A percentile compares a stretch with the other conserved stretches of the same genome.
These are phyloP conservation scores for Geopyxis carbonaria DNA, from an alignment of 495 filamentous ascomycete species.

Conservation along the genomic window DNA sequence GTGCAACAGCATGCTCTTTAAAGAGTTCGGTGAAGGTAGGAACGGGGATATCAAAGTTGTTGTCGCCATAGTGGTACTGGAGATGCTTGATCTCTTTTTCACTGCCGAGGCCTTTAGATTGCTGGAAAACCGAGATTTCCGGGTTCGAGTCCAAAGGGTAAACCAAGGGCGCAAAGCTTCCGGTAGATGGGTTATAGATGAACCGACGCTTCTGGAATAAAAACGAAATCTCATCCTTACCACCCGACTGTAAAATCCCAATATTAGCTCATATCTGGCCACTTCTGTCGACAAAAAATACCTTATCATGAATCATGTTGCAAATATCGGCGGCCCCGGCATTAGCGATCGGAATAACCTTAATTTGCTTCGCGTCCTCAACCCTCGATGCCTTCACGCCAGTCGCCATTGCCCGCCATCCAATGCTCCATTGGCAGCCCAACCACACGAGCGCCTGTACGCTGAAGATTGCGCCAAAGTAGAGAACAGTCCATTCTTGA, in stretches of 20 bases:
- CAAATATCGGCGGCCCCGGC: conserved; percentile 85
- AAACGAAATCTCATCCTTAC: conserved; percentile 66
- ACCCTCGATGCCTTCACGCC: conserved; percentile 45
- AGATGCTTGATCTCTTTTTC: conserved; percentile 57
- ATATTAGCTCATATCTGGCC: neutral
- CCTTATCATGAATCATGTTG: conserved; percentile 53
- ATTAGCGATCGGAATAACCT: conserved; percentile 79
- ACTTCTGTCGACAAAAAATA: conserved; percentile 23
- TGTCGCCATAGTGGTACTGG: conserved; percentile 84
- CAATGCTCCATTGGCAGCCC: conserved; percentile 92
- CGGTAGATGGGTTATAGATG: conserved; percentile 53
- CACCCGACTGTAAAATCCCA: conserved; percentile 34
- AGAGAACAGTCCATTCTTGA: conserved; percentile 95
- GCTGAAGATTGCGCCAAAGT: conserved; percentile 70
- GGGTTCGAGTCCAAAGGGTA: conserved; percentile 78
- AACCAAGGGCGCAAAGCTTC: conserved; percentile 58
- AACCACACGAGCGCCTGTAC: conserved; percentile 81
- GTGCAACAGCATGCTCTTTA: conserved; percentile 94
- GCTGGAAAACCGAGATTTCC: conserved; percentile 56
- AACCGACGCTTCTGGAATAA: conserved; percentile 97
- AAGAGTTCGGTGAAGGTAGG: conserved; percentile 90
- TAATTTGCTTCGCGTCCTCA: conserved; percentile 68
- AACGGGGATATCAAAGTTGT: conserved; percentile 95
- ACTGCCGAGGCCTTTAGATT: conserved; percentile 51
- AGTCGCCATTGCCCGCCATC: conserved; percentile 67